Percentiles rank a stretch among this genome's conserved stretches.
Conservation (phyloP, 2,329 filamentous ascomycete genomes). For the Colletotrichum sp. region DNA sequence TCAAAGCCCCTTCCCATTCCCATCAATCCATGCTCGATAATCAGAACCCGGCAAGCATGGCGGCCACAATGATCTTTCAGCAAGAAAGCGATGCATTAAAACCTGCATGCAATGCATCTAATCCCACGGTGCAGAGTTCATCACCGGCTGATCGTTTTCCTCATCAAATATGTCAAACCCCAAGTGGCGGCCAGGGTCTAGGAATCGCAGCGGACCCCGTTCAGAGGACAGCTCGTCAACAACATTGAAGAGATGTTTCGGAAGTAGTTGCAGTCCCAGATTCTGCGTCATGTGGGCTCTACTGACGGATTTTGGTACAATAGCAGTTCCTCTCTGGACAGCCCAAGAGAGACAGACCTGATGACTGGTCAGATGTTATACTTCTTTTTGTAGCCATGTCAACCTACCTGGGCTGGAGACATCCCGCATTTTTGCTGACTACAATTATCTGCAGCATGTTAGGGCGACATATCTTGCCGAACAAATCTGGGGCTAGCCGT, state of each 20-base stretch:
- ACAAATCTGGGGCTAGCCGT: neutral
- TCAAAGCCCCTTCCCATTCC: neutral
- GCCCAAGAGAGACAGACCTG: neutral
- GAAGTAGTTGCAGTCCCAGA: neutral
- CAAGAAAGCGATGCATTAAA: neutral
- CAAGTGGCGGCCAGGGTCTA: neutral
- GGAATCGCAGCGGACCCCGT: neutral
- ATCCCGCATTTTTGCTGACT: neutral
- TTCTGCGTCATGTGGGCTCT: neutral
- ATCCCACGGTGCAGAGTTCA: neutral
- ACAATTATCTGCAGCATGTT: neutral
- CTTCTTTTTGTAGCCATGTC: neutral
- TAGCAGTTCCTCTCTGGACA: neutral
- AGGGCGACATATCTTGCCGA: neutral
- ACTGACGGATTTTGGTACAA: neutral
- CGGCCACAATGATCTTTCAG: neutral
- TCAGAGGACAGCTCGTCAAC: neutral
- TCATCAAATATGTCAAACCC: neutral
- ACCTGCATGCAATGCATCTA: neutral
- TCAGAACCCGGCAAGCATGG: neutral
- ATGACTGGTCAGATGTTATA: neutral
- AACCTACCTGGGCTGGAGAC: neutral
- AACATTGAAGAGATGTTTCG: neutral
- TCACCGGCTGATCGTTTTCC: neutral
- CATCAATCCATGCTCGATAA: neutral